Conservation (phyloP, 164 flowering plant genomes). For the Chimonanthus praecox region DNA sequence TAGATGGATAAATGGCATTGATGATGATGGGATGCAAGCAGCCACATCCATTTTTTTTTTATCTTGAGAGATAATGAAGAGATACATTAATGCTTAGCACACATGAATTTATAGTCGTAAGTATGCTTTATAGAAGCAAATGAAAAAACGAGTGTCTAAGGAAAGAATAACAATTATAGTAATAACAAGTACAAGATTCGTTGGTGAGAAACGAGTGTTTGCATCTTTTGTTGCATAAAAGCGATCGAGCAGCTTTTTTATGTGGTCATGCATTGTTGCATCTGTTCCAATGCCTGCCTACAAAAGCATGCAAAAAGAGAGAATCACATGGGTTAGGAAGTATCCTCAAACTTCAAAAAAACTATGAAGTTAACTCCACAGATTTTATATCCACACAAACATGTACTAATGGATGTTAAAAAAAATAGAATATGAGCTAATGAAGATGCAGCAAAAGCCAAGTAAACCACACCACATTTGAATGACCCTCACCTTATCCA, state of each 20-base stretch:
- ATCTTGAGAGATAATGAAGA: no score
- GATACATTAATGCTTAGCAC: not conserved
- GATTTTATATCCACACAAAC: no score
- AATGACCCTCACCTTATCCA: constrained; percentile 74
- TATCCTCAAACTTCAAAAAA: not conserved
- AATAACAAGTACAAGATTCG: constrained; percentile 51
- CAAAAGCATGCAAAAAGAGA: constrained; percentile 11
- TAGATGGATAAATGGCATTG: not conserved
- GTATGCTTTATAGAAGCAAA: not conserved
- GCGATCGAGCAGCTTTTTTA: constrained; percentile 93
- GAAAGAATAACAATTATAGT: not conserved
- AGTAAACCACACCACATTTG: not conserved
- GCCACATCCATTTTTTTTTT: no score
- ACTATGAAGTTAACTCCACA: no score
- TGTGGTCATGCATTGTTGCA: constrained; percentile 99
- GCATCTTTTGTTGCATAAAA: constrained; percentile 88
- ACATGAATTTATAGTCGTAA: not conserved
- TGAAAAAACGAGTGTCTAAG: not conserved
- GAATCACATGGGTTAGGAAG: not conserved
- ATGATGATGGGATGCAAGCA: not conserved
- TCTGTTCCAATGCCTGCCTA: constrained; percentile 99
- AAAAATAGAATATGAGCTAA: not conserved
- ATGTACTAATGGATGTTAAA: no score
- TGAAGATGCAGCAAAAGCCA: not conserved
- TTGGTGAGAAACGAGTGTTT: constrained; percentile 84